phyloP scores from a whole-genome alignment of 2,329 filamentous ascomycete species.

The Aspergillus ibericus region DNA sequence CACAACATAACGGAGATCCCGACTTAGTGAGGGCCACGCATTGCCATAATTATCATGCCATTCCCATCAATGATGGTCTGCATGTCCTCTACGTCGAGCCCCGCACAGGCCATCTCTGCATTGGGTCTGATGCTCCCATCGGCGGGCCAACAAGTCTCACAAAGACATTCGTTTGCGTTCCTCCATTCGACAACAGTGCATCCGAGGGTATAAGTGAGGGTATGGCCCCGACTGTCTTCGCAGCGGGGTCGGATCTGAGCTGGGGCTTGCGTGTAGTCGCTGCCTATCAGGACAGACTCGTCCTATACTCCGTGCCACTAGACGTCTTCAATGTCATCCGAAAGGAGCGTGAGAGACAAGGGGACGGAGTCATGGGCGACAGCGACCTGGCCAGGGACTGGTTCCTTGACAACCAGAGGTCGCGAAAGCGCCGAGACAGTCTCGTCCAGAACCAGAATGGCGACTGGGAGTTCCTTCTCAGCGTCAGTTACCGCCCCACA shows the following conservation, averaged over 20 bases:
- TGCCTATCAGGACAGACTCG: slow-evolving; percentile 53
- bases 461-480: slow-evolving; percentile 44
- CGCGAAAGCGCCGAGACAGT: slow-evolving; percentile 30
- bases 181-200: too few relatives aligned
- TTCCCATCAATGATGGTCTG: slow-evolving; percentile 65
- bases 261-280: slow-evolving; percentile 61
- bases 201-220: too few relatives aligned
- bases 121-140: slow-evolving; percentile 61
- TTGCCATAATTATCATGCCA: slow-evolving; percentile 62
- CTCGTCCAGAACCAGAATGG: slow-evolving; percentile 36
- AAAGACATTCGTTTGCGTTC: too few relatives aligned
- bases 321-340: slow-evolving; percentile 52
- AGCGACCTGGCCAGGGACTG: slow-evolving; percentile 35
- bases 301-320: slow-evolving; percentile 62
- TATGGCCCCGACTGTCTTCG: slow-evolving; percentile 53
- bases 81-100: slow-evolving; percentile 68
- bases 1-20: too few relatives aligned
- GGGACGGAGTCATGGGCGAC: slow-evolving; percentile 32
- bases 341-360: slow-evolving; percentile 34
- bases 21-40: slow-evolving; percentile 16
- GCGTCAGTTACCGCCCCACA: slow-evolving; percentile 31
- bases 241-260: slow-evolving; percentile 56
- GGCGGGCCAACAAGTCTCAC: too few relatives aligned
- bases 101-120: slow-evolving; percentile 54
- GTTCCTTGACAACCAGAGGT: slow-evolving; percentile 31